Evolutionary conservation across 371 early-diverging fungal species (phyloP).

Genomic region (Encephalitozoon cuniculi): DNA sequence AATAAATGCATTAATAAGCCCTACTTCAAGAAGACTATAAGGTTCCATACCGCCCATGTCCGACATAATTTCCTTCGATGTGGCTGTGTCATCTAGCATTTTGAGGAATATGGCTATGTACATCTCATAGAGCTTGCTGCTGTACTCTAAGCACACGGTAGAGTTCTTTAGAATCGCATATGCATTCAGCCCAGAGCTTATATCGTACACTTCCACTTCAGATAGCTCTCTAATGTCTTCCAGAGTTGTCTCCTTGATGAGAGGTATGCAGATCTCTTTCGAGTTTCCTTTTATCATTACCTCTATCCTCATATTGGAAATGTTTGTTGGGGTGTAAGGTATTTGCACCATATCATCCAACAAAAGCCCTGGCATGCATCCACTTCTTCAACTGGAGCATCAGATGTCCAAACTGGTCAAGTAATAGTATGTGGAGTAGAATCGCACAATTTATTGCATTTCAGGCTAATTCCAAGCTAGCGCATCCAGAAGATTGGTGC

Average conservation of each 20-base stretch:
- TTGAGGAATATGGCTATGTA: not conserved
- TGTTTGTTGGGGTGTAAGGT: conserved; percentile 1
- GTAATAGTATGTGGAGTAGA: too few species aligned
- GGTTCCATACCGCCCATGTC: not conserved
- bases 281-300: not conserved
- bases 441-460: not conserved
- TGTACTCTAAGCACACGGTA: not conserved
- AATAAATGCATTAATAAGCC: not conserved
- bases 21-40: not conserved
- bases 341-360: not conserved
- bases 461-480: not conserved
- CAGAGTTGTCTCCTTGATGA: not conserved
- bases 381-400: too few species aligned
- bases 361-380: not conserved
- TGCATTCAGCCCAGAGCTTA: not conserved
- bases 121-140: not conserved
- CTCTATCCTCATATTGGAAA: not conserved
- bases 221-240: not conserved
- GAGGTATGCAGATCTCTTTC: not conserved
- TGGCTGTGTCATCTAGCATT: not conserved
- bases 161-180: not conserved
- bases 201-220: not conserved
- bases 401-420: not conserved
- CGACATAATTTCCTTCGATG: not conserved
- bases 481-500: not conserved